phyloP scores from a whole-genome alignment of 176 grass and related monocot species.

The Oryza glumipatula region DNA sequence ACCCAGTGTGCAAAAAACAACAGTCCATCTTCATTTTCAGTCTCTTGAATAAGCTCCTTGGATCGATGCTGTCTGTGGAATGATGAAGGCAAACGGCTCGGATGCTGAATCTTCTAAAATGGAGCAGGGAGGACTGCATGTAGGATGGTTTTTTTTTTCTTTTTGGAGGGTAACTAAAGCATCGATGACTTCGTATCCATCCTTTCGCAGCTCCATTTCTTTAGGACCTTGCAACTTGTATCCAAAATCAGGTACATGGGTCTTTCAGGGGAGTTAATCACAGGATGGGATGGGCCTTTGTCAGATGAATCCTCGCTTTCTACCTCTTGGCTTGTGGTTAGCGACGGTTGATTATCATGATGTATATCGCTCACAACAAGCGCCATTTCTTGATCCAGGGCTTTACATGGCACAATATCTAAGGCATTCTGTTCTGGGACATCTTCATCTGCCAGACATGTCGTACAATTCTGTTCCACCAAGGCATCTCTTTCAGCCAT shows the following conservation, averaged over 20 bases:
- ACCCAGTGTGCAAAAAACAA: neutral
- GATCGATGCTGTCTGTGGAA: neutral
- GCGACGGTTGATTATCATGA: neutral
- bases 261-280: neutral
- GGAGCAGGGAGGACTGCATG: neutral
- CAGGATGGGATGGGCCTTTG: neutral
- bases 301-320: neutral
- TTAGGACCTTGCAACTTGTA: neutral
- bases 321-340: neutral
- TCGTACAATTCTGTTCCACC: slow-evolving; percentile 9
- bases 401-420: neutral
- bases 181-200: neutral
- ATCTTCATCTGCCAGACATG: neutral
- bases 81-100: neutral
- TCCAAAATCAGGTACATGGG: neutral
- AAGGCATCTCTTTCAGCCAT: neutral
- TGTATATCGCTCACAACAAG: neutral
- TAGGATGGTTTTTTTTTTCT: neutral
- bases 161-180: neutral
- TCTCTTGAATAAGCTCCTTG: slow-evolving; percentile 17
- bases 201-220: neutral
- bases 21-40: slow-evolving; percentile 20
- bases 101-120: neutral
- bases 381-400: slow-evolving; percentile 12
- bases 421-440: slow-evolving; percentile 23